Evolutionary conservation across 2,329 filamentous ascomycete genomes (phyloP).

Genomic region (Mycogone perniciosa): DNA sequence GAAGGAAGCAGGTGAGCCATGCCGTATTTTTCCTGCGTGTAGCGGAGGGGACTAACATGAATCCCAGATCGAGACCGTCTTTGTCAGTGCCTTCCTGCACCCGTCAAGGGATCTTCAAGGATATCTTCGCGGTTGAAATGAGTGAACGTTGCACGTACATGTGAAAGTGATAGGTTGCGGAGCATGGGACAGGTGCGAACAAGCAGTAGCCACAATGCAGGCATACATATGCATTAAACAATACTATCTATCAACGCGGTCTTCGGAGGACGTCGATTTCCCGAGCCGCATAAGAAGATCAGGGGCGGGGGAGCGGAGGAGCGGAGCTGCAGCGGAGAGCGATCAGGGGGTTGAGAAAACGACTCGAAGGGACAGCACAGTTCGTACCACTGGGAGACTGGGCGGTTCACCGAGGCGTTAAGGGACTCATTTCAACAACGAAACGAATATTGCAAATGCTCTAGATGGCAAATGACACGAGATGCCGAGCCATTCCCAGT

Average conservation of each 20-base stretch:
- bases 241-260: not conserved
- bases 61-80: conserved; percentile 50
- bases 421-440: not conserved
- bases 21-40: not conserved
- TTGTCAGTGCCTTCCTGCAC: conserved; percentile 47
- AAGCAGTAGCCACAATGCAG: not conserved
- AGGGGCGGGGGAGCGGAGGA: not conserved
- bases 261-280: not conserved
- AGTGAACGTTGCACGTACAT: conserved; percentile 5
- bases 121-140: conserved; percentile 26
- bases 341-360: not conserved
- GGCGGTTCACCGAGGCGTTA: not conserved
- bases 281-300: not conserved
- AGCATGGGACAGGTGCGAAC: not conserved
- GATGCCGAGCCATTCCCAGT: not conserved
- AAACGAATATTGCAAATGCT: not conserved
- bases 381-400: not conserved
- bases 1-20: conserved; percentile 60
- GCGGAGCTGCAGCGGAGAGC: not conserved
- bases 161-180: not conserved
- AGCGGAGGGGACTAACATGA: not conserved
- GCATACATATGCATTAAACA: not conserved
- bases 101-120: conserved; percentile 42
- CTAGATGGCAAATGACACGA: no score
- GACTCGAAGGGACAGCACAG: not conserved